Evolutionary conservation across 2,329 filamentous ascomycete species (phyloP).

Genomic region (Hypoxylon sp.): DNA sequence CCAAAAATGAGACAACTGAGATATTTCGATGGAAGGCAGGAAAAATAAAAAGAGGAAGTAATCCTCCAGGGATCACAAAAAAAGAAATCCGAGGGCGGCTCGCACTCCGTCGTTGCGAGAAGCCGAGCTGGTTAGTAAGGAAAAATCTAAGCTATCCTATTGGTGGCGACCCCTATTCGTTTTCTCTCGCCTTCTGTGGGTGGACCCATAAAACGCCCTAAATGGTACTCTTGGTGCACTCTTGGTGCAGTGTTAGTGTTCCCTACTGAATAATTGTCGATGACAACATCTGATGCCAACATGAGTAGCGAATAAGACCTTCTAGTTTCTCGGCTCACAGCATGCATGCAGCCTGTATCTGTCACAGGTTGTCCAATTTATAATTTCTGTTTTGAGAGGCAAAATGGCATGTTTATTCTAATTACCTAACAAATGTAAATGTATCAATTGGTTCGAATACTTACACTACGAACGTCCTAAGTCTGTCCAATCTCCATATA

Average conservation of each 20-base stretch:
- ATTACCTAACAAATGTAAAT: not conserved
- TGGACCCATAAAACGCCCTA: constrained; percentile 33
- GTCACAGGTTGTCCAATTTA: constrained; percentile 6
- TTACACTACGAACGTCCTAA: not conserved
- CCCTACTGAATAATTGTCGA: constrained; percentile 20
- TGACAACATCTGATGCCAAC: constrained; percentile 41
- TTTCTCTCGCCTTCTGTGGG: constrained; percentile 42
- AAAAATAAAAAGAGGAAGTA: constrained; percentile 19
- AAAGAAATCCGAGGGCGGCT: constrained; percentile 42
- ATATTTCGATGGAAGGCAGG: constrained; percentile 18
- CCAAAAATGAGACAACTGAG: constrained; percentile 13
- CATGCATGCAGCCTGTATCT: constrained; percentile 27
- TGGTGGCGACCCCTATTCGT: constrained; percentile 31
- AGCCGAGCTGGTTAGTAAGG: constrained; percentile 39
- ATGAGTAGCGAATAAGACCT: constrained; percentile 20
- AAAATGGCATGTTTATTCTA: not conserved
- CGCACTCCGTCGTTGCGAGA: constrained; percentile 20
- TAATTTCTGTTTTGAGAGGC: constrained; percentile 1
- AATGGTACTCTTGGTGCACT: constrained; percentile 11
- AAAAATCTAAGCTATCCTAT: constrained; percentile 37
- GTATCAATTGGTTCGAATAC: not conserved
- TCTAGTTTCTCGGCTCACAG: constrained; percentile 5
- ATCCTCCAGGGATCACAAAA: constrained; percentile 25
- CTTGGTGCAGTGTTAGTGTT: constrained; percentile 8
- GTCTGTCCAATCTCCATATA: not conserved